Conservation (phyloP, 345 rosid genomes). For the Salix dunnii region DNA sequence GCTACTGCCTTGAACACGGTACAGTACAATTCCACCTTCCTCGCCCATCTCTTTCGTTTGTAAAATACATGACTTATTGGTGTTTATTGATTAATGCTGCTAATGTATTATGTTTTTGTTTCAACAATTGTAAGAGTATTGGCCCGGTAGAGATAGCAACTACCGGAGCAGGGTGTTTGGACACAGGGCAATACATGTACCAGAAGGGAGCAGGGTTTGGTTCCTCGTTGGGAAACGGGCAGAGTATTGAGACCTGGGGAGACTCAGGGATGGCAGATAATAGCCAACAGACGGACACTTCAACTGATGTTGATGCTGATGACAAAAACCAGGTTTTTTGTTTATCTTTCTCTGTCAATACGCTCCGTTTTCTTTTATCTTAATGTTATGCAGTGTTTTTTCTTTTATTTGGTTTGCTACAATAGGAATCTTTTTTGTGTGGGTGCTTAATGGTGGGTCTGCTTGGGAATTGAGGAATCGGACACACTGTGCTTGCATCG, state of each 20-base stretch:
- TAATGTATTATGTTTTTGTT: not conserved
- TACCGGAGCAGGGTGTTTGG: slow-evolving; percentile 51
- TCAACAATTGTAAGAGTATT: slow-evolving; percentile 20
- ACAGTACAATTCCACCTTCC: slow-evolving; percentile 25
- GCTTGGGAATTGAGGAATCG: slow-evolving; percentile 28
- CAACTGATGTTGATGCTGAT: slow-evolving; percentile 86
- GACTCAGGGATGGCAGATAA: slow-evolving; percentile 78
- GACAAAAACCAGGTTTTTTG: slow-evolving; percentile 64
- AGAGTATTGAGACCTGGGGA: slow-evolving; percentile 69
- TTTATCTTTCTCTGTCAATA: not conserved
- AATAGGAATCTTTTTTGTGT: slow-evolving; percentile 14
- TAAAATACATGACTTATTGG: not conserved
- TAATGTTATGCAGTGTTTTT: slow-evolving; percentile 23
- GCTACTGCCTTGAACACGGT: slow-evolving; percentile 62
- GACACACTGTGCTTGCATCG: not conserved
- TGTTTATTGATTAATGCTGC: not conserved
- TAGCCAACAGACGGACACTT: slow-evolving; percentile 95
- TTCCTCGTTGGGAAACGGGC: slow-evolving; percentile 51
- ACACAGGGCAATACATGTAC: slow-evolving; percentile 56
- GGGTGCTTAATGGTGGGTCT: slow-evolving; percentile 29
- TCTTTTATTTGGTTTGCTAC: slow-evolving; percentile 15
- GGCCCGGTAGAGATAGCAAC: slow-evolving; percentile 38
- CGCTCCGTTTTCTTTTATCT: not conserved
- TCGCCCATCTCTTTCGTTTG: not conserved
- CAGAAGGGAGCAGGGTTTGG: slow-evolving; percentile 45